Percentiles rank a stretch among this genome's conserved stretches.
These are phyloP conservation scores for Huntiella savannae DNA, from an alignment of 2,329 filamentous ascomycete species.

Conservation along the genomic window DNA sequence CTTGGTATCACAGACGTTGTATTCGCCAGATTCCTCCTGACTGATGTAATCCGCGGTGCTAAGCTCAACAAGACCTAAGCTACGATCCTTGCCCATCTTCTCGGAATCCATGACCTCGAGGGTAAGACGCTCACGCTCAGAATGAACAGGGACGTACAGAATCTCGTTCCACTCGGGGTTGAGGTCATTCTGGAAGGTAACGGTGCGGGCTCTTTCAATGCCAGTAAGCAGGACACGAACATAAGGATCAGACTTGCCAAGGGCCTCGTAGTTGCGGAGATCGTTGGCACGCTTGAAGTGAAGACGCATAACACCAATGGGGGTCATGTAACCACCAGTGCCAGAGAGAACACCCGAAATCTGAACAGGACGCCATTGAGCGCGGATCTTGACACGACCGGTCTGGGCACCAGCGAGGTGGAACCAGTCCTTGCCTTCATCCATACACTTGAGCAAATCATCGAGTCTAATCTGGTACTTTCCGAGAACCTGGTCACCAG, in stretches of 20 bases:
- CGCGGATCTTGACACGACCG: slow-evolving; percentile 73
- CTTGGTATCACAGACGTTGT: slow-evolving; percentile 60
- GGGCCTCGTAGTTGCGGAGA: slow-evolving; percentile 78
- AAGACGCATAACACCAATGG: slow-evolving; percentile 85
- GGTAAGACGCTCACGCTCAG: slow-evolving; percentile 59
- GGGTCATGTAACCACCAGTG: slow-evolving; percentile 77
- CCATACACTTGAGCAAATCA: slow-evolving; percentile 78
- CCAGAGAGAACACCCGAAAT: slow-evolving; percentile 58
- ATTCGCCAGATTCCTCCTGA: slow-evolving; percentile 65
- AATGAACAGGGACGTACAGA: slow-evolving; percentile 82
- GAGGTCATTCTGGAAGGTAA: slow-evolving; percentile 90
- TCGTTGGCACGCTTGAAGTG: slow-evolving; percentile 72
- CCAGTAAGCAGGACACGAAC: slow-evolving; percentile 75
- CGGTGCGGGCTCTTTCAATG: slow-evolving; percentile 75
- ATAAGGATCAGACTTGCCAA: slow-evolving; percentile 96
- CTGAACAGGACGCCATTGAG: slow-evolving; percentile 90
- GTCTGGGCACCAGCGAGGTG: slow-evolving; percentile 63
- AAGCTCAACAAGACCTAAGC: slow-evolving; percentile 64
- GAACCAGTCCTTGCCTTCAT: slow-evolving; percentile 93
- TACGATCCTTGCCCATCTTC: slow-evolving; percentile 75
- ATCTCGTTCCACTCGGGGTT: slow-evolving; percentile 94
- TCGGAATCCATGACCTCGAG: slow-evolving; percentile 96
- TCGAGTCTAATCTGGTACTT: slow-evolving; percentile 91
- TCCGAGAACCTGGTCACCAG: slow-evolving; percentile 66
- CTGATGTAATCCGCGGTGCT: slow-evolving; percentile 58